Base-by-base conservation (phyloP, 129 eudicot genomes). In the Flaveria trinervia region DNA sequence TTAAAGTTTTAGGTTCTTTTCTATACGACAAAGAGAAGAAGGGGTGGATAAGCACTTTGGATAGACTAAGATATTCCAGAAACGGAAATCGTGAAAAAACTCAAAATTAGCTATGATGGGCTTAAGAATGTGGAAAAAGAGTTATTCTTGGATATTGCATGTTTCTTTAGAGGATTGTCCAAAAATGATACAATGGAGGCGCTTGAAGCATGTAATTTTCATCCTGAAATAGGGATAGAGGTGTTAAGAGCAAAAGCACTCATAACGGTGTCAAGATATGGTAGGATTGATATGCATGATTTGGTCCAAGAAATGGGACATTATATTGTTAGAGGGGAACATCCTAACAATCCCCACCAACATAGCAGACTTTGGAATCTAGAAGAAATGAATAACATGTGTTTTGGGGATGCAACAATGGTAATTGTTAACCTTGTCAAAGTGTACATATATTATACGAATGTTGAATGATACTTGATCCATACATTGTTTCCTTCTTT, bases 131-230 rank as follows among this genome's bases (percentile, higher is more conserved):
- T 5, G 14, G 48, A 65, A 9, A 61, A 25, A 61, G 0, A 61
- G 4, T 61, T 61, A 61, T 61, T 61, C 68, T 61, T 61, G 41
- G 68, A 61, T 26, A 61, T 61, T 14, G 68, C 68, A 26, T 61
- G 68, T 61, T 61, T 61, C 3, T 61, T 11, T 1, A 61, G 67
- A 11, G 3, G 43, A 30, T 0, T 1, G 9, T 6, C 0, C 10
- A 12, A 26, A 26, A 3, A 13, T 13, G 0, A 1, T 0, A 41
- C 18, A 0, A 61, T 61, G 44, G 43, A 61, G 43, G 12, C 5
- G 14, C 11, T 61, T 26, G 68, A 61, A 61, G 43, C 43, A 25
- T 61, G 68, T 26, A 23, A 8, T 15, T 65, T 65, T 65, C 48
- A 30, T 5, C 70, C 48, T 15, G 48, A 65, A 65, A 65, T 65